A percentile compares a stretch with the other conserved stretches of the same genome.
These are phyloP conservation scores for Aspergillus terreus DNA, from an alignment of 2,329 filamentous ascomycete genomes.

Conservation along the genomic window DNA sequence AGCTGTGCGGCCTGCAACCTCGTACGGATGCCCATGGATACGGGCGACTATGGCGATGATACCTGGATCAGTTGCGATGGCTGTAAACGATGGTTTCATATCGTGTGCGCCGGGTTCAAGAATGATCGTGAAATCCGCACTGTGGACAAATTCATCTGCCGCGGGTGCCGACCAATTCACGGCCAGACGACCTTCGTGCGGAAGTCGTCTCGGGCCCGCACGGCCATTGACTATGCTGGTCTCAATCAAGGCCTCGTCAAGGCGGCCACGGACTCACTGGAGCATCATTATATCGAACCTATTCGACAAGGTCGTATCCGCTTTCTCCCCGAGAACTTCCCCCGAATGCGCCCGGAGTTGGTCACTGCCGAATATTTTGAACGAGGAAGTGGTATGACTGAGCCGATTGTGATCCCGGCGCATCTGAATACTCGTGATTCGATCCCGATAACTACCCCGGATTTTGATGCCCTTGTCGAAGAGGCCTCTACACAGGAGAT, in stretches of 20 bases:
- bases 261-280: constrained; percentile 59
- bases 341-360: constrained; percentile 60
- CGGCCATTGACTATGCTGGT: constrained; percentile 65
- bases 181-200: constrained; percentile 65
- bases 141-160: constrained; percentile 66
- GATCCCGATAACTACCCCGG: constrained; percentile 19
- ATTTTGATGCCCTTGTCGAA: constrained; percentile 27
- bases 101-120: constrained; percentile 63
- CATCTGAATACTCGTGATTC: constrained; percentile 55
- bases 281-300: constrained; percentile 65
- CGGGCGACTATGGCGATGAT: constrained; percentile 51
- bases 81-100: constrained; percentile 67
- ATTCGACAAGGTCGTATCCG: constrained; percentile 63
- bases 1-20: constrained; percentile 57
- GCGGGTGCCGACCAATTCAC: constrained; percentile 55
- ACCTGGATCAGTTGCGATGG: constrained; percentile 66
- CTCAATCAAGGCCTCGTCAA: constrained; percentile 64
- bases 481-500: constrained; percentile 37
- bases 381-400: constrained; percentile 59
- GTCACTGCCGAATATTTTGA: constrained; percentile 63
- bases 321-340: constrained; percentile 60
- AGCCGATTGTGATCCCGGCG: constrained; percentile 65
- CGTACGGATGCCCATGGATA: constrained; percentile 49
- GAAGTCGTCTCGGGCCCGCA: constrained; percentile 62
- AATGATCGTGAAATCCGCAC: constrained; percentile 61